These are phyloP conservation scores for Coccomyxa sp. DNA, from an alignment of 139 green algal genomes.

Conservation along the genomic window DNA sequence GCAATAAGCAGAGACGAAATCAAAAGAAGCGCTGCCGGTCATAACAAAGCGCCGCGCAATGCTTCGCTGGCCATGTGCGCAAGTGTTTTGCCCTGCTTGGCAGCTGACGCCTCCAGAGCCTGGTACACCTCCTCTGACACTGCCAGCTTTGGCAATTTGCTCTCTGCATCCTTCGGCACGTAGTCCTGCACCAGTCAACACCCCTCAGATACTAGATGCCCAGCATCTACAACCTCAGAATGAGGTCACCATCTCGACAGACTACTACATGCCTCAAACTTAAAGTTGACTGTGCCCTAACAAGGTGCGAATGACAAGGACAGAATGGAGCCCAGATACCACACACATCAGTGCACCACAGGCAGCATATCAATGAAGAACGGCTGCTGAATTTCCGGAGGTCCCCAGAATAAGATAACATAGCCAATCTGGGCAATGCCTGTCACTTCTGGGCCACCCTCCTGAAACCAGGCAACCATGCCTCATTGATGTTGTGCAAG, in stretches of 20 bases:
- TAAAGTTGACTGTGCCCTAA: neutral
- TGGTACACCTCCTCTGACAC: slow-evolving; percentile 46
- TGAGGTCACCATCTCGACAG: neutral
- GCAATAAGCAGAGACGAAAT: too few species aligned
- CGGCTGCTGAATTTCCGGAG: neutral
- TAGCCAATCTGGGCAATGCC: too few species aligned
- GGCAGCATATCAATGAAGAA: neutral
- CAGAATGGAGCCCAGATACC: neutral
- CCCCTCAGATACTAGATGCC: neutral
- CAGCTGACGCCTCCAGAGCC: slow-evolving; percentile 44
- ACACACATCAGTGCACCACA: neutral
- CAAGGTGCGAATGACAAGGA: neutral
- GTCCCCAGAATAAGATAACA: neutral
- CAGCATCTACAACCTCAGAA: neutral
- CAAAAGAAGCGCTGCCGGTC: too few species aligned
- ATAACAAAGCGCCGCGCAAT: slow-evolving; percentile 4
- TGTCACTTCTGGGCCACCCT: too few species aligned
- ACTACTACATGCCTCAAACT: neutral
- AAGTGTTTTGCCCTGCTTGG: slow-evolving; percentile 53
- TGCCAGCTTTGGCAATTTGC: slow-evolving; percentile 29
- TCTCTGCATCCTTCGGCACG: slow-evolving; percentile 5
- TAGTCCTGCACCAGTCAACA: neutral
- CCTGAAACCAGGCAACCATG: neutral
- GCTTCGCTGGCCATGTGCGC: slow-evolving; percentile 47
- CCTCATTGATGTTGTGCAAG: neutral